A percentile compares a stretch with the other conserved stretches of the same genome.
These are phyloP conservation scores for Alternaria sp. DNA, from an alignment of 2,329 filamentous ascomycete genomes.

Conservation along the genomic window DNA sequence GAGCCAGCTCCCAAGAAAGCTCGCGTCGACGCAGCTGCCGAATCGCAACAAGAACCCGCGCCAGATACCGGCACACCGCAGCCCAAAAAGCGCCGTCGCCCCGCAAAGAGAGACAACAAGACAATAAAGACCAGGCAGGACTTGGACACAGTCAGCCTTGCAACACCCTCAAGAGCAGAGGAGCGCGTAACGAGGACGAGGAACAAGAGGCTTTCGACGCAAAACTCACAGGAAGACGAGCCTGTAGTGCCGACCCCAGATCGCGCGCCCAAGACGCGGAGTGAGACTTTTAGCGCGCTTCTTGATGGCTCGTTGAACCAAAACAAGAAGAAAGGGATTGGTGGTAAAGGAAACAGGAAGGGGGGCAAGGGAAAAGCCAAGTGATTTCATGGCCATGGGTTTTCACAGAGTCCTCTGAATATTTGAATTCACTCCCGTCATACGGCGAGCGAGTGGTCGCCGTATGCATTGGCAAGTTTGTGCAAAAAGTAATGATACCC, in stretches of 20 bases:
- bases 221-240: neutral
- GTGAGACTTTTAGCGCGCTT: conserved; percentile 33
- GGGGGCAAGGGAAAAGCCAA: neutral
- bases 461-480: neutral
- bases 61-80: neutral
- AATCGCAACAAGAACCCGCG: neutral
- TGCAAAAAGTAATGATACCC: neutral
- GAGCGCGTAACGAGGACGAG: conserved; percentile 2
- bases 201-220: conserved; percentile 10
- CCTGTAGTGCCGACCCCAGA: conserved; percentile 1
- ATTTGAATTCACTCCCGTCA: neutral
- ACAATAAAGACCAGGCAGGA: neutral
- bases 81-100: conserved; percentile 8
- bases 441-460: neutral
- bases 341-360: neutral
- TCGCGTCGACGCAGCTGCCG: conserved; percentile 4
- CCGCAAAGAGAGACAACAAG: conserved; percentile 14
- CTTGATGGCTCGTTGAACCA: conserved; percentile 22
- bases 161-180: conserved; percentile 11
- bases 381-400: neutral
- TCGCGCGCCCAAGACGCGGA: conserved; percentile 26
- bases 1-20: conserved; percentile 19
- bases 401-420: neutral
- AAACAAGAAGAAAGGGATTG: conserved; percentile 15
- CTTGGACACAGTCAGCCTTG: neutral